These are phyloP conservation scores for Colletotrichum costaricense DNA, from an alignment of 2,329 filamentous ascomycete genomes.

Conservation along the genomic window DNA sequence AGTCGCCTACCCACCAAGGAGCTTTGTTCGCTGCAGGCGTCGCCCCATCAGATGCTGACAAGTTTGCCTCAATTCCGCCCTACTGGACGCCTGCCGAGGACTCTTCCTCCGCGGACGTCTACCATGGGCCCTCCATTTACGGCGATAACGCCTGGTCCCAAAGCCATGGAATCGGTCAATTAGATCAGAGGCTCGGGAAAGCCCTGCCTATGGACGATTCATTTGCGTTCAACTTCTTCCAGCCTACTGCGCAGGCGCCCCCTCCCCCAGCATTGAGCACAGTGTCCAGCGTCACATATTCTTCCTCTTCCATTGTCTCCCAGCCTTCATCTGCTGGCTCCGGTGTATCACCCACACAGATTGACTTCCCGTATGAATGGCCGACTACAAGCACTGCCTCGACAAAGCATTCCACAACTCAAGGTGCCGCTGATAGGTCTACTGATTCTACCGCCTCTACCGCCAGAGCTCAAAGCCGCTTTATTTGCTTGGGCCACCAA, in stretches of 20 bases:
- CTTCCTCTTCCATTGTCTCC: constrained; percentile 35
- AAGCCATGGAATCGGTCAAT: neutral
- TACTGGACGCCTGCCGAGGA: constrained; percentile 23
- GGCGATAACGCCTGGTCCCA: constrained; percentile 20
- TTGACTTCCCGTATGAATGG: constrained; percentile 40
- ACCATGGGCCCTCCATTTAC: constrained; percentile 14
- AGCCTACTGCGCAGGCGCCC: neutral
- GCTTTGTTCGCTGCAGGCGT: neutral
- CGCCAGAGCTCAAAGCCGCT: constrained; percentile 30
- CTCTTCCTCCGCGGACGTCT: neutral
- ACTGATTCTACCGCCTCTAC: constrained; percentile 20
- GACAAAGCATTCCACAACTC: constrained; percentile 39
- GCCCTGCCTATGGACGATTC: neutral
- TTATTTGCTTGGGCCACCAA: constrained; percentile 43
- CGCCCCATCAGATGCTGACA: neutral
- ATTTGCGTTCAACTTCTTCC: neutral
- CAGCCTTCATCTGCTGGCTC: constrained; percentile 44
- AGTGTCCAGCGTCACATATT: constrained; percentile 41
- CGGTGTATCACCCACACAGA: constrained; percentile 44
- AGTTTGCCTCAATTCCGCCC: constrained; percentile 20
- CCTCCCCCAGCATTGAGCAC: constrained; percentile 39
- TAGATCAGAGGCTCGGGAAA: neutral
- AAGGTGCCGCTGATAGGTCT: constrained; percentile 15
- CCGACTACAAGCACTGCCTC: constrained; percentile 35
- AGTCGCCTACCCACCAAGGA: neutral